Conservation (phyloP, 306 rosid genomes). For the Vicia villosa region DNA sequence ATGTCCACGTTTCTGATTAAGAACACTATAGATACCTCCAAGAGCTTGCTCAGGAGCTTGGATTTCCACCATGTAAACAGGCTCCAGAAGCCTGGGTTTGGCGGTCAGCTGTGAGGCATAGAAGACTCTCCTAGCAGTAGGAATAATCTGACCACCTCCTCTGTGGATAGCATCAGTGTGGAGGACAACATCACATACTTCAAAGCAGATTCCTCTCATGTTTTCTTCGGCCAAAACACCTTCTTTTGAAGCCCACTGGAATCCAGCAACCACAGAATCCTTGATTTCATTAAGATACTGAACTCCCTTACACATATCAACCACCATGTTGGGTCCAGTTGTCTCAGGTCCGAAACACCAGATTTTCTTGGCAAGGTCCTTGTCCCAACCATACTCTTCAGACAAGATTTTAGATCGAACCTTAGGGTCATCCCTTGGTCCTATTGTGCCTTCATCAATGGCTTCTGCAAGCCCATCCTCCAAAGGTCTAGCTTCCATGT, state of each 20-base stretch:
- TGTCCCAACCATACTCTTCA: constrained; percentile 81
- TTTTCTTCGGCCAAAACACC: constrained; percentile 80
- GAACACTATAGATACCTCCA: constrained; percentile 88
- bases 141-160: constrained; percentile 87
- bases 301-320: constrained; percentile 90
- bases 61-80: constrained; percentile 78
- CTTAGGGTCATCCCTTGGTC: constrained; percentile 88
- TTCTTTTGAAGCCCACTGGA: constrained; percentile 90
- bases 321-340: constrained; percentile 86
- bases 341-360: constrained; percentile 96
- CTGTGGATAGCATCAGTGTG: constrained; percentile 87
- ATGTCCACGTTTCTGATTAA: constrained; percentile 79
- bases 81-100: constrained; percentile 85
- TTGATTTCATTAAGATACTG: constrained; percentile 80
- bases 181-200: constrained; percentile 77
- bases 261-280: constrained; percentile 86
- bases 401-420: constrained; percentile 62
- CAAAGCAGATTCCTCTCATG: constrained; percentile 83
- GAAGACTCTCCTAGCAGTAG: constrained; percentile 81
- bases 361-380: constrained; percentile 87
- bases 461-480: constrained; percentile 82
- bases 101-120: constrained; percentile 77
- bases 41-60: constrained; percentile 89
- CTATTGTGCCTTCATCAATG: constrained; percentile 77
- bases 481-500: constrained; percentile 74